A percentile compares a stretch with the other conserved stretches of the same genome.
Conservation (phyloP, 2,329 filamentous ascomycete species). For the Parastagonospora nodorum region DNA sequence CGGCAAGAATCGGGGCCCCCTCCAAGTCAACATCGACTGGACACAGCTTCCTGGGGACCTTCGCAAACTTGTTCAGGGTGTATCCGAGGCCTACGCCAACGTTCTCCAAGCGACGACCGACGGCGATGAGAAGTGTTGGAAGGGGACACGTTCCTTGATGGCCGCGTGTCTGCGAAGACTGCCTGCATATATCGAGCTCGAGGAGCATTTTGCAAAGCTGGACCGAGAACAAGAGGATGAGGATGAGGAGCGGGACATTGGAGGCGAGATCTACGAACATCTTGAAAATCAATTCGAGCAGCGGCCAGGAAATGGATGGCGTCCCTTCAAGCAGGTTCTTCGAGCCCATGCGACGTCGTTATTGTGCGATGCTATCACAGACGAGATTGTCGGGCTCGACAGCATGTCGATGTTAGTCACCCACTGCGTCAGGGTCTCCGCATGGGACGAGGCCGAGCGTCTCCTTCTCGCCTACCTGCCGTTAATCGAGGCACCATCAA, state of each 20-base stretch:
- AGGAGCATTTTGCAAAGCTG: conserved; percentile 44
- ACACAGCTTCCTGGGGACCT: conserved; percentile 29
- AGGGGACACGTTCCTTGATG: conserved; percentile 46
- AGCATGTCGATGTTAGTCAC: conserved; percentile 31
- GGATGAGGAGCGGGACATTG: conserved; percentile 43
- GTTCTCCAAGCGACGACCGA: conserved; percentile 38
- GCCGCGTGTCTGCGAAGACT: conserved; percentile 47
- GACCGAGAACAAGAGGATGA: conserved; percentile 34
- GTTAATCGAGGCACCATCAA: conserved; percentile 25
- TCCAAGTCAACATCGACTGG: conserved; percentile 27
- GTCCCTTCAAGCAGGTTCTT: conserved; percentile 47
- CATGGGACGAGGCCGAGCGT: conserved; percentile 44
- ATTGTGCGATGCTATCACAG: conserved; percentile 43
- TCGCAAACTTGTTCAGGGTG: conserved; percentile 36
- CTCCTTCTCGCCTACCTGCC: conserved; percentile 36
- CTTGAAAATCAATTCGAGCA: conserved; percentile 46
- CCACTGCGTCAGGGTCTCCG: conserved; percentile 36
- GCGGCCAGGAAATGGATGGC: conserved; percentile 43
- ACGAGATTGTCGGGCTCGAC: conserved; percentile 34
- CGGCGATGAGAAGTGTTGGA: conserved; percentile 25
- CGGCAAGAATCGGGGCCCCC: conserved; percentile 27
- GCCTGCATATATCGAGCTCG: conserved; percentile 48
- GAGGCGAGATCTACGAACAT: conserved; percentile 47
- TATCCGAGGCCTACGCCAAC: conserved; percentile 41
- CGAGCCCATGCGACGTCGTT: conserved; percentile 48